These are phyloP conservation scores for Cordyceps fumosorosea DNA, from an alignment of 2,329 filamentous ascomycete species.

Conservation along the genomic window DNA sequence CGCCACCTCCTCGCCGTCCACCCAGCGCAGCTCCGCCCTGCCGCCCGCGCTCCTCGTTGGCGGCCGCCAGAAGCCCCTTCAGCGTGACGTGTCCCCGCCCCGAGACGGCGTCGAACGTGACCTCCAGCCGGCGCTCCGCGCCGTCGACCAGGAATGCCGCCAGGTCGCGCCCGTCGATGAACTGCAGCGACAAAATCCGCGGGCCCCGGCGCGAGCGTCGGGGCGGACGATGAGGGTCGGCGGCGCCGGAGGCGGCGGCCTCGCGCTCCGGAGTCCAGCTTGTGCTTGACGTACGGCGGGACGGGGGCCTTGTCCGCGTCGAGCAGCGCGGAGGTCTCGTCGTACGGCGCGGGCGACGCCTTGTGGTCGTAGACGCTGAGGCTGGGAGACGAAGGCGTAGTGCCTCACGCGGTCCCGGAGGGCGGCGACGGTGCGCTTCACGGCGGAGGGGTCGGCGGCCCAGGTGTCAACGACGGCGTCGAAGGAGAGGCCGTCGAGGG, in stretches of 20 bases:
- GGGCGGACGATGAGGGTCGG: constrained; percentile 10
- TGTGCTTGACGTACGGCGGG: constrained; percentile 10
- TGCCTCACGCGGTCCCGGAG: constrained; percentile 15
- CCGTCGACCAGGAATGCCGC: constrained; percentile 13
- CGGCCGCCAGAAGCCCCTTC: constrained; percentile 5
- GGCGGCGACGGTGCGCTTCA: constrained; percentile 14
- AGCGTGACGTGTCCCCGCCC: neutral
- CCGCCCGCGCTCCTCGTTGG: neutral
- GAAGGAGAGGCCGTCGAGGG: constrained; percentile 13
- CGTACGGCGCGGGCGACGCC: neutral
- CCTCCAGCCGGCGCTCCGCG: constrained; percentile 10
- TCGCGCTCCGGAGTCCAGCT: constrained; percentile 10
- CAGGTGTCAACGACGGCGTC: constrained; percentile 19
- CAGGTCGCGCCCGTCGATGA: constrained; percentile 15
- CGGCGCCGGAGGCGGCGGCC: neutral
- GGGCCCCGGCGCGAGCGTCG: constrained; percentile 14
- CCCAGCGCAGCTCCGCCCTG: constrained; percentile 11
- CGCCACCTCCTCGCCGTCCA: constrained; percentile 9
- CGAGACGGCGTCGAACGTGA: constrained; percentile 5
- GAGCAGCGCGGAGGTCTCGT: constrained; percentile 13
- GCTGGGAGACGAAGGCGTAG: constrained; percentile 17
- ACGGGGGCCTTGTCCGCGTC: constrained; percentile 1
- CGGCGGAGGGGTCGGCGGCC: constrained; percentile 13
- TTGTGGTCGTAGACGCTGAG: constrained; percentile 14
- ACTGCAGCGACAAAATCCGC: constrained; percentile 9